Base-by-base conservation (phyloP, 805 yeast genomes). In the Saccharomycopsis vini region DNA sequence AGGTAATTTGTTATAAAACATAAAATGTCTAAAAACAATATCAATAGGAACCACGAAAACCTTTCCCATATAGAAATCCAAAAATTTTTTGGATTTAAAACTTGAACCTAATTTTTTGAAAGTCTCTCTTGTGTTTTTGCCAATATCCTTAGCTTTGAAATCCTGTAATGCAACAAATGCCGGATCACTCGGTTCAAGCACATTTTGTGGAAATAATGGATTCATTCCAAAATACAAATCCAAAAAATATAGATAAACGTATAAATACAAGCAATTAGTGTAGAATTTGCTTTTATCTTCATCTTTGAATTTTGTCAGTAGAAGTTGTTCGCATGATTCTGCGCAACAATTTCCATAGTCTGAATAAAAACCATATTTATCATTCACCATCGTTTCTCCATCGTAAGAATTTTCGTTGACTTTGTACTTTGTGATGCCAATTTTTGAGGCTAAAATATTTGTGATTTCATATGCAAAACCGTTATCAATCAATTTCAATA, bases 1-100 rank as follows among this genome's bases (percentile, higher is more conserved):
- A 0, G 92, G 92, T 21, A 83, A 61, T 43, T 75, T 75, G 45
- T 76, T 68, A 39, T 68, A 61, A 64, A 77, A 67, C 34, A 83
- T 58, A 40, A 82, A 69, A 51, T 71, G 73, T 34, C 89, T 62
- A 41, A 83, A 58, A 0, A 89, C 69, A 46, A 83, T 63, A 53
- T 83, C 92, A 15, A 83, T 53, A 0, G 92, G 83, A 49, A 49
- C 30, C 5, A 28, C 16, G 5, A 21, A 26, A n/a, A 47, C 39
- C 23, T 26, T 30, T 13, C 33, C 31, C 10, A 24, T 29, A 24
- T 36, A 15, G 21, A 20, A 23, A 7, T 40, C 37, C n/a, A 44
- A 10, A 39, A 40, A 46, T 10, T 13, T 15, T 18, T 24, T 19
- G 5, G 19, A 15, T 20, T 39, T 6, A 16, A 19, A 21, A 36